phyloP scores from a whole-genome alignment of 116 monocot species.

The Zostera marina region DNA sequence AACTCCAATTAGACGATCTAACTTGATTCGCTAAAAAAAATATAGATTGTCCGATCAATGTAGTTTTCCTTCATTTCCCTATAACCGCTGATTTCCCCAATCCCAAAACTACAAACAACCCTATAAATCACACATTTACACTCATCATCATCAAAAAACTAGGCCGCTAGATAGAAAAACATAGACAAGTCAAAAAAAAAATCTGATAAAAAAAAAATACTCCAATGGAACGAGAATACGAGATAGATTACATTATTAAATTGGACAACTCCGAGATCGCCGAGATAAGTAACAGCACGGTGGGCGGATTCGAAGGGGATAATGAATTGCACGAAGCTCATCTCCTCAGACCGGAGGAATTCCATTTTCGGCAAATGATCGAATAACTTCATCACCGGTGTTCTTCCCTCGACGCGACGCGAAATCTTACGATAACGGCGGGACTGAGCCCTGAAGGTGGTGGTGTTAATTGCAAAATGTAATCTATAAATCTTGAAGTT shows the following conservation, averaged over 20 bases:
- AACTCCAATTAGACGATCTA: no score
- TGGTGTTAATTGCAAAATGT: no score
- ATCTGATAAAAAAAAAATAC: neutral
- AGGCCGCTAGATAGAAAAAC: neutral
- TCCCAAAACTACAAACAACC: no score
- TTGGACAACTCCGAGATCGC: slow-evolving; percentile 79
- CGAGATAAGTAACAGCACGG: slow-evolving; percentile 70
- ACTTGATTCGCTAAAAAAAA: neutral
- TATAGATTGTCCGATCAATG: neutral
- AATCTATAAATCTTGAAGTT: no score
- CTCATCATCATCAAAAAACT: no score
- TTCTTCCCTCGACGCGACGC: neutral
- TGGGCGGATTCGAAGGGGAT: slow-evolving; percentile 76
- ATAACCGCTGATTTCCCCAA: neutral
- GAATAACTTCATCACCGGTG: slow-evolving; percentile 4
- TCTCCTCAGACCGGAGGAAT: slow-evolving; percentile 58
- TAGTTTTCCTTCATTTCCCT: neutral
- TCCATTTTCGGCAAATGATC: slow-evolving; percentile 25
- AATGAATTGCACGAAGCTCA: slow-evolving; percentile 89
- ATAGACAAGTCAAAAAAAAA: no score
- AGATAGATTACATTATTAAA: slow-evolving; percentile 54
- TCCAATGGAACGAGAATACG: neutral
- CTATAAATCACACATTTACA: no score
- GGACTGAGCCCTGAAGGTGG: neutral
- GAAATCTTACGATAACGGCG: neutral